Conservation (phyloP, 306 rosid genomes). For the Psophocarpus tetragonolobus region DNA sequence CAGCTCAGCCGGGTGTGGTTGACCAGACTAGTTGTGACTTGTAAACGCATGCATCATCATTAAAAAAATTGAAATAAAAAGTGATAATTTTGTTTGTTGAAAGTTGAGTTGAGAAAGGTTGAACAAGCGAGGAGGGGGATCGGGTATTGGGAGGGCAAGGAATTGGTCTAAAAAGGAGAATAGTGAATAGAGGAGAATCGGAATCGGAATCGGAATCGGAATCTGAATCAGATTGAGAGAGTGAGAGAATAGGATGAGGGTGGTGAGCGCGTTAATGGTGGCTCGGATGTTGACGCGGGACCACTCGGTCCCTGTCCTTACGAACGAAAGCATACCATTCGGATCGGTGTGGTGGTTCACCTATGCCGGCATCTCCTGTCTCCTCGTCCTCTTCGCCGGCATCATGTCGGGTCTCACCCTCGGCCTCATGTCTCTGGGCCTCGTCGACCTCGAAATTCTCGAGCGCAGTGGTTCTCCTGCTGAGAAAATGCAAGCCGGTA, state of each 20-base stretch:
- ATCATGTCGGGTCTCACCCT: slow-evolving; percentile 97
- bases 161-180: no score
- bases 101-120: no score
- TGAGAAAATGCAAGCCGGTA: slow-evolving; percentile 92
- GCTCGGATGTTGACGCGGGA: slow-evolving; percentile 59
- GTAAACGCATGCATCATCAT: no score
- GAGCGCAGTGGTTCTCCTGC: slow-evolving; percentile 77
- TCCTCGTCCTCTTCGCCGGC: slow-evolving; percentile 85
- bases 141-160: no score
- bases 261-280: slow-evolving; percentile 55
- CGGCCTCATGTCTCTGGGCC: slow-evolving; percentile 95
- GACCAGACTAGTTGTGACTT: no score
- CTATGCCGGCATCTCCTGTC: slow-evolving; percentile 69
- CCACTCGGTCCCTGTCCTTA: slow-evolving; percentile 5
- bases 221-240: not conserved
- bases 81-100: no score
- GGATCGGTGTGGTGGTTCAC: slow-evolving; percentile 67
- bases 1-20: no score
- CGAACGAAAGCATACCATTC: slow-evolving; percentile 45
- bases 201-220: not conserved
- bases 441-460: slow-evolving; percentile 94
- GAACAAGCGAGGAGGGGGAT: no score
- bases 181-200: no score
- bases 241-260: slow-evolving; percentile 41
- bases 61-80: no score